A percentile compares a stretch with the other conserved stretches of the same genome.
phyloP scores from a whole-genome alignment of 768 basidiomycete species.

The Mrakia gelida region DNA sequence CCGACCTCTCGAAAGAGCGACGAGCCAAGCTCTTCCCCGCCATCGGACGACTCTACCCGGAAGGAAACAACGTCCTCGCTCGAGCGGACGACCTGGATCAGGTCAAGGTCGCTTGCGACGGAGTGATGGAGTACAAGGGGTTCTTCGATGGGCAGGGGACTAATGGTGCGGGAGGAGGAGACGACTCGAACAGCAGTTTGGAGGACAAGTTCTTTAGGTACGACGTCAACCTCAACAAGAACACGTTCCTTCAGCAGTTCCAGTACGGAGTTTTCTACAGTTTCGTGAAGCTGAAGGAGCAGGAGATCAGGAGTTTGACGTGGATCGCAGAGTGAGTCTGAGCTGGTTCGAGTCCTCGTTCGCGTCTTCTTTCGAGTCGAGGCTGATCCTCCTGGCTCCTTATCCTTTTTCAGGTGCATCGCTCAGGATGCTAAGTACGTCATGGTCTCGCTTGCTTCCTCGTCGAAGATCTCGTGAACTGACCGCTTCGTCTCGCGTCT shows the following conservation, averaged over 20 bases:
- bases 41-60: conserved; percentile 89
- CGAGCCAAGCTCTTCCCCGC: conserved; percentile 90
- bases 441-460: neutral
- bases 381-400: neutral
- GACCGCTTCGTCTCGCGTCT: neutral
- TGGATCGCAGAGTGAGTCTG: conserved; percentile 75
- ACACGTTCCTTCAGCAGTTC: conserved; percentile 93
- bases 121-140: conserved; percentile 77
- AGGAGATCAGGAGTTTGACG: conserved; percentile 56
- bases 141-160: conserved; percentile 67
- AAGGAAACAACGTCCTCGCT: conserved; percentile 89
- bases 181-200: conserved; percentile 57
- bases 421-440: conserved; percentile 79
- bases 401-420: conserved; percentile 56
- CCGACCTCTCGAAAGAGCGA: conserved; percentile 89
- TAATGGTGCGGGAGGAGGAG: conserved; percentile 46
- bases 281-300: conserved; percentile 62
- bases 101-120: conserved; percentile 80
- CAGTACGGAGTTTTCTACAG: conserved; percentile 78
- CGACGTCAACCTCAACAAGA: conserved; percentile 92
- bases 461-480: neutral
- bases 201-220: conserved; percentile 88
- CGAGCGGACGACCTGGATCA: conserved; percentile 93
- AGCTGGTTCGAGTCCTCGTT: neutral
- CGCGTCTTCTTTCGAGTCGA: neutral